Evolutionary conservation across 2,329 filamentous ascomycete species (phyloP), one percentile per base, ranked within the genome.

Genomic region (Metarhizium rileyi): DNA sequence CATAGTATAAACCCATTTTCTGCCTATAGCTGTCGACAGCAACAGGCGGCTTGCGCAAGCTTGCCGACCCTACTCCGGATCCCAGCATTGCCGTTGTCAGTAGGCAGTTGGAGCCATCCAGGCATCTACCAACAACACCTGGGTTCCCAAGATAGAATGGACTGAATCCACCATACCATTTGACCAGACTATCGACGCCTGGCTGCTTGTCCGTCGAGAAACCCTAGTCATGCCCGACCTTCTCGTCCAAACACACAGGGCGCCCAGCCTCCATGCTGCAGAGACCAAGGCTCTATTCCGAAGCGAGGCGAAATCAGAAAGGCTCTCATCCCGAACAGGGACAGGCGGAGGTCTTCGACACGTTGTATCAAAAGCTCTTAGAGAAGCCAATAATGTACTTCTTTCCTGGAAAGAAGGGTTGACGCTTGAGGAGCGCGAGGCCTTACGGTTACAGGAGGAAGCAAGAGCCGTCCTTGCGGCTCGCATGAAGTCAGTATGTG

Each of bases 401-500:
- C 61, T 69, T n/a, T 71, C 70, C 48, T 74, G 73, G 56, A 73
- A 70, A 51, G 77, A 80, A 67, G 77, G 75, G n/a, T 61, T 77
- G 18, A 72, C 72, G 1, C 65, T 68, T 44, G 69, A 76, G 30
- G 69, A 83, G 55, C 70, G 77, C 14, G 68, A 72, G 27, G 66
- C 71, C 40, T 68, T 63, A 51, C 66, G 69, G 50, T 68, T 69
- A 38, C 60, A 66, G n/a, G 78, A 83, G 46, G 75, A 83, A 57
- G 75, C 75, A 52, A 82, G 77, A 63, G 78, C 83, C 60, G 72
- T 84, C 9, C 64, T 90, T 40, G 76, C 78, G 52, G 63, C 81
- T 53, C 77, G 77, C 54, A 76, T 90, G 74, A 79, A 80, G 55
- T 78, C 81, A 67, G 84, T 84, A 66, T 63, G 78, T 45, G 5